Conservation (phyloP, 2,329 filamentous ascomycete species). For the Cladosporium sp. region DNA sequence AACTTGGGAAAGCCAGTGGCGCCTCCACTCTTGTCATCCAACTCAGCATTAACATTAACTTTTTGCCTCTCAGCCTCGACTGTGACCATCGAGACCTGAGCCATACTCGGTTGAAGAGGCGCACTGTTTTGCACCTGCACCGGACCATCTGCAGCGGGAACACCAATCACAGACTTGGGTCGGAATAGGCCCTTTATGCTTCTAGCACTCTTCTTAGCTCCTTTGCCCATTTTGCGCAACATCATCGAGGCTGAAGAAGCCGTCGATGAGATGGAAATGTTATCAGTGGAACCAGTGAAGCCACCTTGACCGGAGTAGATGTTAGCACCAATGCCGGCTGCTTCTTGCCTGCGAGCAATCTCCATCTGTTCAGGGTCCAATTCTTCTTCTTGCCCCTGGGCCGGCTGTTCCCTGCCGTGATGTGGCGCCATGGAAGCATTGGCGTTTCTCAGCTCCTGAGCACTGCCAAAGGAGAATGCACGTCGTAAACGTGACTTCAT, state of each 20-base stretch:
- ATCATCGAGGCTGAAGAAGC: conserved; percentile 87
- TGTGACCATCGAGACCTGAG: conserved; percentile 91
- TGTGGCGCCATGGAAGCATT: conserved; percentile 32
- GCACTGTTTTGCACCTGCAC: conserved; percentile 43
- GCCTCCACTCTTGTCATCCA: conserved; percentile 61
- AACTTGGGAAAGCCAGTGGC: conserved; percentile 79
- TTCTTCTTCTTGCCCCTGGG: conserved; percentile 28
- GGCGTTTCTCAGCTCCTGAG: conserved; percentile 78
- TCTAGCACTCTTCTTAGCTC: conserved; percentile 90
- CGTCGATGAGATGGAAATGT: conserved; percentile 84
- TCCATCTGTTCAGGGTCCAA: conserved; percentile 79
- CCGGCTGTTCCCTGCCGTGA: conserved; percentile 26
- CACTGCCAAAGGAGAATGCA: conserved; percentile 95
- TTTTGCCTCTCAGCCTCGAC: conserved; percentile 87
- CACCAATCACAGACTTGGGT: conserved; percentile 84
- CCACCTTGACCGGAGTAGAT: conserved; percentile 86
- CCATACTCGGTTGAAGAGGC: conserved; percentile 54
- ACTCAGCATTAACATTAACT: conserved; percentile 70
- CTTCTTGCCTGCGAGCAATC: conserved; percentile 90
- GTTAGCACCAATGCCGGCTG: conserved; percentile 80
- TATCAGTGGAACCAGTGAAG: conserved; percentile 89
- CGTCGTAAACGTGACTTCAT: conserved; percentile 83
- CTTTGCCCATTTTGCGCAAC: conserved; percentile 97
- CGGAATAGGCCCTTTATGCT: conserved; percentile 92
- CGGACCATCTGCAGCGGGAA: conserved; percentile 64